A percentile compares a stretch with the other conserved stretches of the same genome.
Evolutionary conservation across 169 alveolate species (phyloP).

Genomic region (Eimeria tenella): DNA sequence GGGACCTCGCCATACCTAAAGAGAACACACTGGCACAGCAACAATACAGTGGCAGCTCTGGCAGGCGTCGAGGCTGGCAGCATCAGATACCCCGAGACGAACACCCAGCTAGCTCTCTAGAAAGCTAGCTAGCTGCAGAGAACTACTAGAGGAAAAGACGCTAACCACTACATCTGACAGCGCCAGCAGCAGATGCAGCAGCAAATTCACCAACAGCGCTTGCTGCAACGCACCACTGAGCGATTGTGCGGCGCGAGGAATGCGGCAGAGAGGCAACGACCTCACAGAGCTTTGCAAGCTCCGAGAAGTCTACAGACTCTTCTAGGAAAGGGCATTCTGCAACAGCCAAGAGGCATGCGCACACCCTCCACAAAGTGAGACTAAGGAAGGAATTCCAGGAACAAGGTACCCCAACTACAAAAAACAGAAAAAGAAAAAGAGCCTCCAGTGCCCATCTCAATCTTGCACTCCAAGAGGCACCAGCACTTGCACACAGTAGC

Average conservation of each 20-base stretch:
- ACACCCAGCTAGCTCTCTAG: not conserved
- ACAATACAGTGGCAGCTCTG: not conserved
- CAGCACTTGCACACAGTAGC: too few relatives aligned
- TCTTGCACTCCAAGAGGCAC: too few relatives aligned
- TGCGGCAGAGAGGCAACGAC: slow-evolving; percentile 26
- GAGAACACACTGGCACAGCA: not conserved
- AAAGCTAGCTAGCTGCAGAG: not conserved
- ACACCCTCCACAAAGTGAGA: not conserved
- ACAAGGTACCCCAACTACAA: too few relatives aligned
- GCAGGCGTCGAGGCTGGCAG: not conserved
- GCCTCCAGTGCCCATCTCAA: too few relatives aligned
- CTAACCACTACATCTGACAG: not conserved
- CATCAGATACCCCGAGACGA: not conserved
- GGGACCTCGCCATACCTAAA: slow-evolving; percentile 64
- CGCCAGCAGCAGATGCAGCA: not conserved
- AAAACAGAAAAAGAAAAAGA: too few relatives aligned
- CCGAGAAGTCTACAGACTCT: not conserved
- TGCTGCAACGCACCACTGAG: slow-evolving; percentile 9
- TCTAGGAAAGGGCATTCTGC: slow-evolving; percentile 35
- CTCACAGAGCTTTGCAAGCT: not conserved
- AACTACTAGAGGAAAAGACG: not conserved
- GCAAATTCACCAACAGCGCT: not conserved
- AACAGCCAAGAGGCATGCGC: not conserved
- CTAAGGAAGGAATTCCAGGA: too few relatives aligned
- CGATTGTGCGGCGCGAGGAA: not conserved